A percentile compares a stretch with the other conserved stretches of the same genome.
phyloP scores from a whole-genome alignment of 768 basidiomycete species.

The Trametes cinnabarina region DNA sequence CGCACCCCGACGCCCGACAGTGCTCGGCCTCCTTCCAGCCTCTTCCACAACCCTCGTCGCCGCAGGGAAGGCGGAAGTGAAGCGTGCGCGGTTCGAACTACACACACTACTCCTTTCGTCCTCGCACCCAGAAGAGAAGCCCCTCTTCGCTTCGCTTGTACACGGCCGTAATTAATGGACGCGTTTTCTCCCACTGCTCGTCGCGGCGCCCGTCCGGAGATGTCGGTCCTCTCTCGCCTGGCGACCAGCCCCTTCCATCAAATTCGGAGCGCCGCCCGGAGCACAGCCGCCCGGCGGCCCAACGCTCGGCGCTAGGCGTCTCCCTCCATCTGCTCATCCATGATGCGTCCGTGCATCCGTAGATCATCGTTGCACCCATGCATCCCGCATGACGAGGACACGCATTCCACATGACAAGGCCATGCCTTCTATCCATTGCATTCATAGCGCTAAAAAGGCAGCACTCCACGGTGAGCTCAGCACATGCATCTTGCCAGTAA shows the following conservation, averaged over 20 bases:
- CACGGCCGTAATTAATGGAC: no score
- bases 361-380: no score
- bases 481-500: neutral
- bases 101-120: slow-evolving; percentile 1
- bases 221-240: neutral
- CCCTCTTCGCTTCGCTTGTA: neutral
- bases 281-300: slow-evolving; percentile 1
- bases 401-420: no score
- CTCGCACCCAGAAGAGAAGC: slow-evolving; percentile 5
- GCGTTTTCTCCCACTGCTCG: no score
- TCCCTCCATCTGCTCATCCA: neutral
- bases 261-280: slow-evolving; percentile 4
- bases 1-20: neutral
- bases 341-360: neutral
- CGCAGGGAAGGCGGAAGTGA: neutral
- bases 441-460: neutral
- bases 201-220: no score
- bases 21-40: neutral
- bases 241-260: slow-evolving; percentile 4
- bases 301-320: neutral
- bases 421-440: no score
- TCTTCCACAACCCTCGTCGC: neutral
- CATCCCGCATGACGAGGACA: no score
- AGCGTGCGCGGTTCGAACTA: neutral
- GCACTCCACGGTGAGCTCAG: neutral